Evolutionary conservation across 2,329 filamentous ascomycete genomes (phyloP).

Genomic region (Trichoderma guizhouense): DNA sequence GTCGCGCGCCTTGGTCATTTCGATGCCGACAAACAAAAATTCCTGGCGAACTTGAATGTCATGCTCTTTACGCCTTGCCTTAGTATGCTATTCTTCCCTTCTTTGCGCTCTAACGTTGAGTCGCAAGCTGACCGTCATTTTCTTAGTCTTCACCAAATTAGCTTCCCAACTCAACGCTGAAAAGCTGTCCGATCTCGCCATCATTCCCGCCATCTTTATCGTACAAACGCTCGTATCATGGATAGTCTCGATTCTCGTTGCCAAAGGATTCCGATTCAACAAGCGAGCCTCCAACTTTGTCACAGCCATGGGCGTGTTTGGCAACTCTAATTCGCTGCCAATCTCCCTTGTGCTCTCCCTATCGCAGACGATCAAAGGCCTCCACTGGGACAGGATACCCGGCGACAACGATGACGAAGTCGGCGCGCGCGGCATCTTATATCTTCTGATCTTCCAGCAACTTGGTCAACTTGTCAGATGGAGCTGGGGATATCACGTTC

Average conservation of each 20-base stretch:
- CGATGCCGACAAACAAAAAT: constrained; percentile 93
- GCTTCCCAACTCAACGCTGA: constrained; percentile 90
- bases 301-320: constrained; percentile 94
- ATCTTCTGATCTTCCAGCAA: constrained; percentile 96
- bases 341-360: constrained; percentile 94
- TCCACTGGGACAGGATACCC: constrained; percentile 90
- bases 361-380: constrained; percentile 83
- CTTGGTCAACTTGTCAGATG: constrained; percentile 91
- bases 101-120: neutral
- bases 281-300: constrained; percentile 91
- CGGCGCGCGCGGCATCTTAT: constrained; percentile 87
- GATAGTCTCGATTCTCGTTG: constrained; percentile 65
- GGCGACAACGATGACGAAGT: constrained; percentile 96
- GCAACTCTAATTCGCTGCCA: constrained; percentile 95
- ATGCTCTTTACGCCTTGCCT: constrained; percentile 95
- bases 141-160: constrained; percentile 87
- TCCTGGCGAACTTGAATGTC: constrained; percentile 93
- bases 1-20: constrained; percentile 88
- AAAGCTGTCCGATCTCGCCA: constrained; percentile 82
- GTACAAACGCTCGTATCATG: constrained; percentile 88
- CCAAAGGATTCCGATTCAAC: constrained; percentile 74
- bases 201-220: constrained; percentile 93
- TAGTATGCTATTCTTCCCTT: constrained; percentile 55
- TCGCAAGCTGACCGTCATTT: neutral
- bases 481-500: constrained; percentile 96